Base-by-base conservation (phyloP, 2,329 filamentous ascomycete species). In the Graphiopsis chlorocephala region DNA sequence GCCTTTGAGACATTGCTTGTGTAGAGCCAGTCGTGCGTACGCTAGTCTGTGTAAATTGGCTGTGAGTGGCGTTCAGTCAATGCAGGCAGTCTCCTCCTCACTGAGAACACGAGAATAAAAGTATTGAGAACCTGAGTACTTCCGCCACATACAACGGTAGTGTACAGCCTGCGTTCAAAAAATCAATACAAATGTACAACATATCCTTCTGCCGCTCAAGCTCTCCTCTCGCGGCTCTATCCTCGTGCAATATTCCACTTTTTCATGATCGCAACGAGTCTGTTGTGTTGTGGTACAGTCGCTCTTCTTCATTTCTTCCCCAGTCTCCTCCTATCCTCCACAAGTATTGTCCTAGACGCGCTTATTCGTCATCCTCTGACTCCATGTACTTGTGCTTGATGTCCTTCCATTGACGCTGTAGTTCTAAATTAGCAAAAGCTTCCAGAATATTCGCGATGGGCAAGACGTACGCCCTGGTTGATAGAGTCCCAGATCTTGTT, bases 391-490 rank as follows among this genome's bases (percentile, higher is more conserved):
- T 89, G 80, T 89, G 83, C 83, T 96, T 94, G 84, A 99, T 97
- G 80, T 99, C 95, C 87, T 97, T 97, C 95, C 95, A 98, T 96
- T 97, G 94, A 76, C 94, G 92, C 94, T 98, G 76, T 73, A 65
- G 23, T 12, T n/a, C 3, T n/a, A 0, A 28, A 70, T 78, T 68
- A 77, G 76, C 68, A 29, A 17, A 26, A 26, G 58, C n/a, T 35
- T 12, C 10, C 25, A 15, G n/a, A 6, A 8, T 57, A 4, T 58
- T 5, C 23, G 23, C 2, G 14, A 28, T 15, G 3, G 7, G n/a
- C 3, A 35, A 26, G 38, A 89, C 91, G 76, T 92, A 97, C 94
- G 75, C 95, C 95, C 75, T 85, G 86, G 88, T 99, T 99, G 78
- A 93, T 81, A 78, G 81, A 85, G 80, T 99, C 92, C 95, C 95